Evolutionary conservation across 495 filamentous ascomycete species (phyloP).

Genomic region (Aspergillus egyptiacus): DNA sequence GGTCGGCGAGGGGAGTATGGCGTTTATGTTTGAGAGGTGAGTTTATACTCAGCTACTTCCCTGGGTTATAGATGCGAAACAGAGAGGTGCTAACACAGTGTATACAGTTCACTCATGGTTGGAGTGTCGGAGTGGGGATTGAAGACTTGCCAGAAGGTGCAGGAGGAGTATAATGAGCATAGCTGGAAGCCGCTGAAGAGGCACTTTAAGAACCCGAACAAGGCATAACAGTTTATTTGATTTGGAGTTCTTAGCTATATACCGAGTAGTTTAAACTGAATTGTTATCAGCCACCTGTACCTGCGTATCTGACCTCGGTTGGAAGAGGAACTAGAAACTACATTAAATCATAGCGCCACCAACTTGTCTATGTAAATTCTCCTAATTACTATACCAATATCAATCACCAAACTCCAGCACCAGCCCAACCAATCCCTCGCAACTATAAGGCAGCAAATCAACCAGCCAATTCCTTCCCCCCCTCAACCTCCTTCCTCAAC

Average conservation of each 20-base stretch:
- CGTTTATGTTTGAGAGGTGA: slow-evolving; percentile 63
- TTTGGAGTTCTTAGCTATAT: neutral
- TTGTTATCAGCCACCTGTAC: no score
- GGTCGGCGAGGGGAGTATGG: slow-evolving; percentile 58
- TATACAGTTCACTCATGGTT: slow-evolving; percentile 71
- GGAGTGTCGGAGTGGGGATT: slow-evolving; percentile 90
- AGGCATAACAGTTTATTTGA: slow-evolving; percentile 11
- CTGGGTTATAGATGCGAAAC: neutral
- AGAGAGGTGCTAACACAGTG: no score
- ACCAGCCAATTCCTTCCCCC: neutral
- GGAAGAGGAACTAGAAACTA: no score
- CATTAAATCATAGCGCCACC: no score
- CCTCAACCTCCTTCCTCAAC: slow-evolving; percentile 63
- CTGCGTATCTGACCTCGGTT: no score
- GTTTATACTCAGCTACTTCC: slow-evolving; percentile 13
- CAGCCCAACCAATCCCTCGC: no score
- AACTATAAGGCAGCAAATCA: no score
- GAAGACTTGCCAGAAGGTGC: slow-evolving; percentile 76
- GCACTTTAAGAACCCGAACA: slow-evolving; percentile 63
- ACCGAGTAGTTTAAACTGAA: no score
- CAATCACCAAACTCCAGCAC: no score
- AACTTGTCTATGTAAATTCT: no score
- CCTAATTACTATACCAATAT: no score
- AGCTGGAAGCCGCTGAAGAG: slow-evolving; percentile 77
- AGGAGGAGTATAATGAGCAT: slow-evolving; percentile 75